Evolutionary conservation across 1,139 yeast genomes (phyloP).

Genomic region (Debaryomyces udenii): DNA sequence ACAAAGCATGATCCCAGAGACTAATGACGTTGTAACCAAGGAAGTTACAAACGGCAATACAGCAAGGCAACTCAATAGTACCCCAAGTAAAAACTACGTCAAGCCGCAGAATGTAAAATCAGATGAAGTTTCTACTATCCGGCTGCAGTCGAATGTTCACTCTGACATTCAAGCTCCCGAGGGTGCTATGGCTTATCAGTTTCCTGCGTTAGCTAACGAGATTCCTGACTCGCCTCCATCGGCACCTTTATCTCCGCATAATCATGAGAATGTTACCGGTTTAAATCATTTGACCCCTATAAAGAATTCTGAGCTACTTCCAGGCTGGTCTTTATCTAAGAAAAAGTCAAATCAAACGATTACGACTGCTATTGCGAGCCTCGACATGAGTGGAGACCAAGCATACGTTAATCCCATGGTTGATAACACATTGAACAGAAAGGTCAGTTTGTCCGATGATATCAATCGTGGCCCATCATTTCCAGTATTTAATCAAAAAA

Average conservation of each 20-base stretch:
- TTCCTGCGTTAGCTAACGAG: conserved; percentile 22
- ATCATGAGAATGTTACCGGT: conserved; percentile 11
- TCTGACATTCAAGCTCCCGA: background rate
- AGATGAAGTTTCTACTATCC: background rate
- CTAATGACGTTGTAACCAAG: background rate
- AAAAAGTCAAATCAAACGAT: conserved; percentile 29
- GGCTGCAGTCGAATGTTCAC: background rate
- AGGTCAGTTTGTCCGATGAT: background rate
- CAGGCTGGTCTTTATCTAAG: conserved; percentile 19
- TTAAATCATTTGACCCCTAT: conserved; percentile 13
- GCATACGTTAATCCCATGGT: background rate
- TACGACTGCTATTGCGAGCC: conserved; percentile 36
- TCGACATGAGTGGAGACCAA: conserved; percentile 22
- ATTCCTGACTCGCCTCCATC: conserved; percentile 54
- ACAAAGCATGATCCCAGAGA: background rate
- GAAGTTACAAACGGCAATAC: background rate
- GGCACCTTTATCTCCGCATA: conserved; percentile 45
- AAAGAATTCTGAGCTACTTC: conserved; percentile 10
- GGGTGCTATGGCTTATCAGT: conserved; percentile 11
- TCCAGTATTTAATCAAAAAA: conserved; percentile 1
- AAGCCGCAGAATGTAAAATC: background rate
- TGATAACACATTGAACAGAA: background rate
- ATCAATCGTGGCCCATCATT: background rate
- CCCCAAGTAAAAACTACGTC: background rate
- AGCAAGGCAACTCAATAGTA: background rate